Conservation (phyloP, 1,284 basidiomycete species). For the Sanghuangporus sanghuang region DNA sequence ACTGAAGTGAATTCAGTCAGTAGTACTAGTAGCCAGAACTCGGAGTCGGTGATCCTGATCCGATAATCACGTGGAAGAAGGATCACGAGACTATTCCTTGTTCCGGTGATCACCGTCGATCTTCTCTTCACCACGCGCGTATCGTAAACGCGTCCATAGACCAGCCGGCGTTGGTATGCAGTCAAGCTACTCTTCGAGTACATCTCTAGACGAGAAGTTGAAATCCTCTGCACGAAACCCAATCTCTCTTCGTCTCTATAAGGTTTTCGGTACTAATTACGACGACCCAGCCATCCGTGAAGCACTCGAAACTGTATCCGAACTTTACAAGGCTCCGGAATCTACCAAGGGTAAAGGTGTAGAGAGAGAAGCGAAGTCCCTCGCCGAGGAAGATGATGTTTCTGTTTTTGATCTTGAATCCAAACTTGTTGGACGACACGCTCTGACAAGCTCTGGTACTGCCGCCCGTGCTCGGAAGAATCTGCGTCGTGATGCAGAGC, state of each 20-base stretch:
- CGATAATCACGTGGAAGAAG: neutral
- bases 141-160: neutral
- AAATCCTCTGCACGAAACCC: conserved; percentile 44
- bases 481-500: conserved; percentile 81
- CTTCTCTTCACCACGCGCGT: neutral
- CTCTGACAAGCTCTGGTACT: conserved; percentile 38
- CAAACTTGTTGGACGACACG: conserved; percentile 21
- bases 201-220: neutral
- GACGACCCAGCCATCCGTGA: conserved; percentile 77
- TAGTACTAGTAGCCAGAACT: neutral
- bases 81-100: neutral
- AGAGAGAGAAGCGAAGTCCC: neutral
- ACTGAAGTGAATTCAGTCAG: neutral
- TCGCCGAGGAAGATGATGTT: conserved; percentile 26
- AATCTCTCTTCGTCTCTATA: conserved; percentile 79
- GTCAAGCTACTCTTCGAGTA: neutral
- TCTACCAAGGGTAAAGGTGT: conserved; percentile 1
- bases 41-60: neutral
- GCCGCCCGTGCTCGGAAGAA: conserved; percentile 70
- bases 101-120: neutral
- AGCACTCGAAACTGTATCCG: conserved; percentile 78
- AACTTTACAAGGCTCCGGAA: conserved; percentile 48
- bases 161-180: neutral
- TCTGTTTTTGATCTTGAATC: conserved; percentile 23
- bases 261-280: conserved; percentile 80